A percentile compares a stretch with the other conserved stretches of the same genome.
phyloP scores from a whole-genome alignment of 2,329 filamentous ascomycete genomes.

The Ophiocordyceps sinensis region DNA sequence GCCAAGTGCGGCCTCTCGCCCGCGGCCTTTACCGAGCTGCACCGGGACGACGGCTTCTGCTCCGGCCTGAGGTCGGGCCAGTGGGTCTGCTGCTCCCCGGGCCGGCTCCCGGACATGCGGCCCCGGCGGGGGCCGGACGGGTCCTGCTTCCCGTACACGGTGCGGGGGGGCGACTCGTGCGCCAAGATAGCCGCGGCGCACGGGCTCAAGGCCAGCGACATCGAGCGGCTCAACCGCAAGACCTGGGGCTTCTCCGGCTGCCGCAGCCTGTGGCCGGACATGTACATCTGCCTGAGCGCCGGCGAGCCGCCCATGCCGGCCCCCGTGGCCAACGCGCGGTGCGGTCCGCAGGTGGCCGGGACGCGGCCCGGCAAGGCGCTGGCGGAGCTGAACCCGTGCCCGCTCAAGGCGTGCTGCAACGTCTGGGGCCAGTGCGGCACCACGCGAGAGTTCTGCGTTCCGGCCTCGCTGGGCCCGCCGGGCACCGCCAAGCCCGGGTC shows the following conservation, averaged over 20 bases:
- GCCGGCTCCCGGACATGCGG: conserved; percentile 16
- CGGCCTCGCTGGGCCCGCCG: conserved; percentile 14
- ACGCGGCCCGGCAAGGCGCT: conserved; percentile 3
- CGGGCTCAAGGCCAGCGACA: conserved; percentile 5
- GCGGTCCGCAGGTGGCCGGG: no score
- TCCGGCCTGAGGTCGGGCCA: background rate
- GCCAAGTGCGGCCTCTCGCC: no score
- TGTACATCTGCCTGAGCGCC: conserved; percentile 9
- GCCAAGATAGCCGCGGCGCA: conserved; percentile 11
- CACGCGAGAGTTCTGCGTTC: conserved; percentile 22
- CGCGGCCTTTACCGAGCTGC: no score
- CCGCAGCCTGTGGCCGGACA: conserved; percentile 2
- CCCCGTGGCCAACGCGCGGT: background rate
- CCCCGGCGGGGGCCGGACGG: conserved; percentile 21
- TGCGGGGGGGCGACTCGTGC: conserved; percentile 19
- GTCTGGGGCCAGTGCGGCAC: conserved; percentile 27
- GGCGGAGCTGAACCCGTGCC: conserved; percentile 13
- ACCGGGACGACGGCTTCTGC: no score
- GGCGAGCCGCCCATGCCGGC: conserved; percentile 10
- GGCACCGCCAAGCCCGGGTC: conserved; percentile 12
- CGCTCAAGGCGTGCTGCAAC: conserved; percentile 17
- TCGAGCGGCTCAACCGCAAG: conserved; percentile 12
- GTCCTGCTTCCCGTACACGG: conserved; percentile 13
- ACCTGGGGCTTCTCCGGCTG: conserved; percentile 13
- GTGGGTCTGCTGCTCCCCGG: conserved; percentile 21